phyloP scores from a whole-genome alignment of 768 basidiomycete genomes.

The Rhodotorula sphaerocarpa region DNA sequence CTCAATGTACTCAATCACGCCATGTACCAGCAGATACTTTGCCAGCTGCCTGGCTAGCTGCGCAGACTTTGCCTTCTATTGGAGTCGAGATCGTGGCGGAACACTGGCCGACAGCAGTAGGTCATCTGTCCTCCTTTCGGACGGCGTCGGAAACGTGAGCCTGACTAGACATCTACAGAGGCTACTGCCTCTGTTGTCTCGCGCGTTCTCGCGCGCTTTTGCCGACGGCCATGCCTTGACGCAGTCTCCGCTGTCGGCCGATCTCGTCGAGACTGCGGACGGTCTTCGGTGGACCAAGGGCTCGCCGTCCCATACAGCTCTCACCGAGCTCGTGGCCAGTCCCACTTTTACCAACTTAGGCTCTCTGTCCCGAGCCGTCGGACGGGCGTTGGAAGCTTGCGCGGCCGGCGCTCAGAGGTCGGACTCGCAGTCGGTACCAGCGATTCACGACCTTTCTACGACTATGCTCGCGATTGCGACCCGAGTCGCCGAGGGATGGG shows the following conservation, averaged over 20 bases:
- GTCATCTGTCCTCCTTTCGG: too few relatives aligned
- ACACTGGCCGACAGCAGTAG: not conserved
- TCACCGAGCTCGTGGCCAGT: not conserved
- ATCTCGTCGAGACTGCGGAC: conserved; percentile 1
- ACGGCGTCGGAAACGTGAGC: not conserved
- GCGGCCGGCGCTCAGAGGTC: conserved; percentile 1
- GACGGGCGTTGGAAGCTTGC: conserved; percentile 26
- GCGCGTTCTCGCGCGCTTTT: conserved; percentile 27
- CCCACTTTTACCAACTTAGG: conserved; percentile 25
- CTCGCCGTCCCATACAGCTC: conserved; percentile 14
- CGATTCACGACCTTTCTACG: conserved; percentile 7
- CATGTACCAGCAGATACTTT: not conserved
- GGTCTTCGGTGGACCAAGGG: conserved; percentile 26
- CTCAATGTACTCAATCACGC: too few relatives aligned
- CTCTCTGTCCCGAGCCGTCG: conserved; percentile 32
- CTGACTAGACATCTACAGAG: too few relatives aligned
- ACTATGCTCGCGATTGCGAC: conserved; percentile 4
- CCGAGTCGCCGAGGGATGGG: conserved; percentile 22
- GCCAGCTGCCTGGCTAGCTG: conserved; percentile 23
- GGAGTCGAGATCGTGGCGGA: conserved; percentile 1
- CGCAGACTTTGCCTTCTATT: conserved; percentile 24
- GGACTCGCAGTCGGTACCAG: not conserved
- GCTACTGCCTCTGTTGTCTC: conserved; percentile 13
- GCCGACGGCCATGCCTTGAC: conserved; percentile 26
- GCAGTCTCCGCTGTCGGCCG: conserved; percentile 11